Base-by-base conservation (phyloP, 805 yeast genomes). In the Peterozyma toletana region DNA sequence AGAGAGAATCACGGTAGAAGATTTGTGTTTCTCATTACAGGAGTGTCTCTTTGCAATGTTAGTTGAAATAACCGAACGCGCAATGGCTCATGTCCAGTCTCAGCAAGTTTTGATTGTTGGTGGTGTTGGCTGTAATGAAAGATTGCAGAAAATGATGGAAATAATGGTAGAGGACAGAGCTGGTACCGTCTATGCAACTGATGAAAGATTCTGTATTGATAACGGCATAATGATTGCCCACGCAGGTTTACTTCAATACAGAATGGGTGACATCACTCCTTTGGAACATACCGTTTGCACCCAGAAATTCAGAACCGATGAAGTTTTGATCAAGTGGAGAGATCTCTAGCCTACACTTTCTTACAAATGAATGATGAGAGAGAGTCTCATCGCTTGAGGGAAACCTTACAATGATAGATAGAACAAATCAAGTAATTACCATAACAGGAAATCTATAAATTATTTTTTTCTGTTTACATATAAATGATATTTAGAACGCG, bases 141-240 rank as follows among this genome's bases (percentile, higher is more conserved):
- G 98, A 48, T 67, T 93, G 48, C 99, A 93, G 59, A 81, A 86
- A 54, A 93, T 93, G 99, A 93, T 93, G 99, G 86, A 75, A n/a
- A 64, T 75, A 38, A 93, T 93, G 99, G 95, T 91, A 16, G 62
- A 73, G 38, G 98, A 90, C 55, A 70, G 99, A 50, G 80, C 81
- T 51, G 98, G 98, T 0, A 72, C 77, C n/a, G 83, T 93, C 3
- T 88, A 73, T 59, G 96, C 99, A 2, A 93, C 99, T 0, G 99
- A 93, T 62, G 98, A 93, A 58, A 66, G 98, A 46, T 91, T 93
- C 59, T 93, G 99, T 64, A 93, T 93, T 37, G 99, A 93, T 59
- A 93, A 93, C 57, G 99, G 99, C 10, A 93, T 91, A 34, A 93
- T 93, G 99, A 93, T 93, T 55, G 99, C 99, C 0, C 99, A 93